Evolutionary conservation across 345 rosid species (phyloP).

Genomic region (Hypericum androsaemum): DNA sequence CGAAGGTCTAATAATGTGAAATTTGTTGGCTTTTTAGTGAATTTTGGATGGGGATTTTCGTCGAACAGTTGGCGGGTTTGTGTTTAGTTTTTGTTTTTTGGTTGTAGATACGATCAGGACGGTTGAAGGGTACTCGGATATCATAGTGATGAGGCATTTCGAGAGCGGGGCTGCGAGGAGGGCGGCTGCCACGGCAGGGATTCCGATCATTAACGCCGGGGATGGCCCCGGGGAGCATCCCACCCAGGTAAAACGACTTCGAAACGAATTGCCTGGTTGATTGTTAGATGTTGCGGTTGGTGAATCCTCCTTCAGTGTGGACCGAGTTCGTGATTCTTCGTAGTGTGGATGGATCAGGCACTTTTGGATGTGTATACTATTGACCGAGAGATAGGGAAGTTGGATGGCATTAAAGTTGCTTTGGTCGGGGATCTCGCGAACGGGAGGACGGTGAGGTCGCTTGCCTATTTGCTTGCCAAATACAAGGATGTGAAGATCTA

Average conservation of each 20-base stretch:
- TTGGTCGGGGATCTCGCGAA: slow-evolving; percentile 98
- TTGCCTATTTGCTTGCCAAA: slow-evolving; percentile 84
- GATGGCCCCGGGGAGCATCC: slow-evolving; percentile 99
- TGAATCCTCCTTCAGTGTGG: too few species aligned
- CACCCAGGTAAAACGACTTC: slow-evolving; percentile 48
- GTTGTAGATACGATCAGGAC: slow-evolving; percentile 84
- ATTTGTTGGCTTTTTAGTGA: background rate
- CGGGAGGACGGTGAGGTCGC: slow-evolving; percentile 90
- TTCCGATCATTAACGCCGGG: slow-evolving; percentile 93
- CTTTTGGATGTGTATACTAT: slow-evolving; percentile 86
- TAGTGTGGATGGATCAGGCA: slow-evolving; percentile 41
- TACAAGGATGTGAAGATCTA: slow-evolving; percentile 74
- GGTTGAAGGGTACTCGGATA: slow-evolving; percentile 83
- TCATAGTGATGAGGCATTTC: slow-evolving; percentile 91
- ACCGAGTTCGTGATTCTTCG: too few species aligned
- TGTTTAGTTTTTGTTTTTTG: slow-evolving; percentile 5
- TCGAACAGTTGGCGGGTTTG: background rate
- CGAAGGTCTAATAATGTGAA: slow-evolving; percentile 40
- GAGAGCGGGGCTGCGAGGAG: slow-evolving; percentile 93
- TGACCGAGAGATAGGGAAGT: slow-evolving; percentile 74
- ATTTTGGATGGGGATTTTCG: background rate
- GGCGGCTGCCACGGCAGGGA: slow-evolving; percentile 73
- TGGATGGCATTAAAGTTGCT: slow-evolving; percentile 80
- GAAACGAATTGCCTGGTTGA: too few species aligned
- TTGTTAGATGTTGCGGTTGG: background rate